Conservation (phyloP, 306 rosid species). For the Glycyrrhiza uralensis region DNA sequence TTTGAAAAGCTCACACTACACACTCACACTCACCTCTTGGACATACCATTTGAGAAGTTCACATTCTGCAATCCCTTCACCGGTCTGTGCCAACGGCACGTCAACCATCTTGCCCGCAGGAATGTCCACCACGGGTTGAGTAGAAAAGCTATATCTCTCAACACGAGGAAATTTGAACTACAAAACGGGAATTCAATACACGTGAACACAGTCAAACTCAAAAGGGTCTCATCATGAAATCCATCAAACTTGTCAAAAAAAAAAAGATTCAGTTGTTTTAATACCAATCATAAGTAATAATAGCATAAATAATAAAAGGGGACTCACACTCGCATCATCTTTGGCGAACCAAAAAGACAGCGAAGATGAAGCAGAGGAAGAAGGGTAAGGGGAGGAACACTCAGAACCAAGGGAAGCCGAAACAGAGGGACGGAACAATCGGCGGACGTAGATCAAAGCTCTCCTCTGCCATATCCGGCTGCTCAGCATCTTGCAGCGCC, state of each 20-base stretch:
- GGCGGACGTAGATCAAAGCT: constrained; percentile 28
- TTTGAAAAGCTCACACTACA: background rate
- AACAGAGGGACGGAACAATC: constrained; percentile 3
- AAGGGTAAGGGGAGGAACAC: background rate
- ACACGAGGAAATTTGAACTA: constrained; percentile 32
- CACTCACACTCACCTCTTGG: constrained; percentile 65
- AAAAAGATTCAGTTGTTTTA: too few relatives aligned
- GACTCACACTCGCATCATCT: too few relatives aligned
- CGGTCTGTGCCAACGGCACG: constrained; percentile 93
- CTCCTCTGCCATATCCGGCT: constrained; percentile 35
- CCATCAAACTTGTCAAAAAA: background rate
- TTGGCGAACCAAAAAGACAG: background rate
- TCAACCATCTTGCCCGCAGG: constrained; percentile 51
- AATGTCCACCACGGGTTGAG: constrained; percentile 42
- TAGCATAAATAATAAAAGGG: too few relatives aligned
- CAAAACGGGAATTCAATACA: constrained; percentile 1
- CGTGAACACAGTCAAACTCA: background rate
- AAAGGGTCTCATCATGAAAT: background rate
- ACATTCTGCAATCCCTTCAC: constrained; percentile 98
- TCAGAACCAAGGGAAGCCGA: constrained; percentile 15
- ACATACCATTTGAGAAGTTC: constrained; percentile 97
- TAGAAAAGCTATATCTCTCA: constrained; percentile 49
- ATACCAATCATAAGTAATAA: too few relatives aligned
- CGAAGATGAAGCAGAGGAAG: background rate
- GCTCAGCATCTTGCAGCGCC: constrained; percentile 25